Evolutionary conservation across 2,329 filamentous ascomycete species (phyloP).

Genomic region (Orbilia oligospora): DNA sequence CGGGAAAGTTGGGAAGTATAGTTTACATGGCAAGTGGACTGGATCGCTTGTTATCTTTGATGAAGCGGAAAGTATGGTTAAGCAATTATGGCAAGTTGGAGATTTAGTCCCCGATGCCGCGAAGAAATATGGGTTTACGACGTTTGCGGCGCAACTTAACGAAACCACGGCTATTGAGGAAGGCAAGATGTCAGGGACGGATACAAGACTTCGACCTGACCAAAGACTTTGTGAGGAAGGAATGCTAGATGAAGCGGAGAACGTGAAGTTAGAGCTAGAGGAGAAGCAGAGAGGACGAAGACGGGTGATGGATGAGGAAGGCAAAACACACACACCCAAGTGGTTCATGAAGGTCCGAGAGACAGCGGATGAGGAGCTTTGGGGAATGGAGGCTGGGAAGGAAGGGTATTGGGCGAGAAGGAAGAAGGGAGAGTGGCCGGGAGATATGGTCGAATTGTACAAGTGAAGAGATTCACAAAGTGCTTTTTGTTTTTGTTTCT

Average conservation of each 20-base stretch:
- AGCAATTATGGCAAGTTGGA: conserved; percentile 84
- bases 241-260: conserved; percentile 85
- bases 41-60: conserved; percentile 70
- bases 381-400: conserved; percentile 83
- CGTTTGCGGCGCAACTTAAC: conserved; percentile 88
- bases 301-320: conserved; percentile 80
- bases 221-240: conserved; percentile 87
- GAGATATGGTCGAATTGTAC: conserved; percentile 54
- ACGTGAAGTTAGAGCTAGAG: conserved; percentile 84
- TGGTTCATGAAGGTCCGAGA: conserved; percentile 84
- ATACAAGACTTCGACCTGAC: conserved; percentile 86
- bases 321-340: conserved; percentile 79
- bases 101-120: conserved; percentile 82
- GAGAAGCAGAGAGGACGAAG: conserved; percentile 85
- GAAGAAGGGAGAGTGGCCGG: conserved; percentile 72
- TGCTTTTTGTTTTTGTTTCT: not conserved
- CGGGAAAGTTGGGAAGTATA: conserved; percentile 76
- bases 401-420: conserved; percentile 96
- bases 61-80: conserved; percentile 71
- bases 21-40: conserved; percentile 89
- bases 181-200: conserved; percentile 81
- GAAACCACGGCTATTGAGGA: conserved; percentile 87
- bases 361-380: conserved; percentile 77
- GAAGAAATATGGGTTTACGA: conserved; percentile 88
- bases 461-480: conserved; percentile 2